Percentiles rank a stretch among this genome's conserved stretches.
phyloP scores from a whole-genome alignment of 768 basidiomycete species.

The Suillus variegatus region DNA sequence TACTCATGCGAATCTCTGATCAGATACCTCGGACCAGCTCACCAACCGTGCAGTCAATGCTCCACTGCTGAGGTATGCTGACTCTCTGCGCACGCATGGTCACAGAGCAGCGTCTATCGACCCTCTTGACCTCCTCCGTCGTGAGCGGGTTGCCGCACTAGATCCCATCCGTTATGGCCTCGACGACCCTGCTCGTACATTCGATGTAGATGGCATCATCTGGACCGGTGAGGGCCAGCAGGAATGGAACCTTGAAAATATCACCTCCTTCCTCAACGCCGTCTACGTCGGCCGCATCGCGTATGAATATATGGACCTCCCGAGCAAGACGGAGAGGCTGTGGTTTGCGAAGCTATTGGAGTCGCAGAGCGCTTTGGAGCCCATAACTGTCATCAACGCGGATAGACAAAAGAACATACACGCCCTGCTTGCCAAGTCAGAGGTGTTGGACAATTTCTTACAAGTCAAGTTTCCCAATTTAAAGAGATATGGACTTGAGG shows the following conservation, averaged over 20 bases:
- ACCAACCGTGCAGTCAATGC: slow-evolving; percentile 72
- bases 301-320: slow-evolving; percentile 92
- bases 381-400: slow-evolving; percentile 29
- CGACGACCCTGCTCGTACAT: slow-evolving; percentile 47
- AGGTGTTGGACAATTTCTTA: slow-evolving; percentile 82
- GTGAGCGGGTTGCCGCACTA: slow-evolving; percentile 78
- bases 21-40: slow-evolving; percentile 68
- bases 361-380: slow-evolving; percentile 38
- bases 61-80: slow-evolving; percentile 82
- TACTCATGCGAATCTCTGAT: not conserved
- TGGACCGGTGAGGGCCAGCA: slow-evolving; percentile 56
- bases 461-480: slow-evolving; percentile 89
- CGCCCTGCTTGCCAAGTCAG: slow-evolving; percentile 68
- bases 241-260: slow-evolving; percentile 70
- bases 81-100: slow-evolving; percentile 82
- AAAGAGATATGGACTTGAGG: slow-evolving; percentile 87
- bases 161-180: slow-evolving; percentile 79
- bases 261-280: slow-evolving; percentile 65
- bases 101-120: slow-evolving; percentile 87
- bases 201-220: slow-evolving; percentile 79
- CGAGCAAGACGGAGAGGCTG: slow-evolving; percentile 79
- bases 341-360: slow-evolving; percentile 92
- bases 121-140: slow-evolving; percentile 83
- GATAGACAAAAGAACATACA: slow-evolving; percentile 60
- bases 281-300: slow-evolving; percentile 86